Conservation (phyloP, 2,329 filamentous ascomycete species). For the Mollisiaceae sp. region DNA sequence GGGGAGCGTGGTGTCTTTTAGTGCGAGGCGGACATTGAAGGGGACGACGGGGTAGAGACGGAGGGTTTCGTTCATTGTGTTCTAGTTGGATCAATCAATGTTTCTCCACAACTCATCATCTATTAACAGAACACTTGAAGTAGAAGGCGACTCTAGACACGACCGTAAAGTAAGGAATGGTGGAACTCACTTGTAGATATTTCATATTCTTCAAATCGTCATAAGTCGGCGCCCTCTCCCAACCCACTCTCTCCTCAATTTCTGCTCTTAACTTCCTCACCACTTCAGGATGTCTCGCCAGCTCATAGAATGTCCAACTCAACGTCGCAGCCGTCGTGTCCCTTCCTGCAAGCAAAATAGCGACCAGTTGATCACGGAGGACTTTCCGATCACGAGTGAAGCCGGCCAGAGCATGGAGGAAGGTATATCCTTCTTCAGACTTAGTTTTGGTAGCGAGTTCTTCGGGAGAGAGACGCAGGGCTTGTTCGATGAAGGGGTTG, state of each 20-base stretch:
- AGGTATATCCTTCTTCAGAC: constrained; percentile 76
- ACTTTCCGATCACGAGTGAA: constrained; percentile 76
- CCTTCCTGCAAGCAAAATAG: constrained; percentile 80
- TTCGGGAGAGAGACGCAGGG: constrained; percentile 69
- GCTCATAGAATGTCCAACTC: constrained; percentile 82
- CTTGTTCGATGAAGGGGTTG: constrained; percentile 75
- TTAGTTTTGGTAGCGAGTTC: constrained; percentile 78
- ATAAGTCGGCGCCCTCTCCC: constrained; percentile 69
- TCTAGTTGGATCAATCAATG: constrained; percentile 45
- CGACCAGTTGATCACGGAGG: constrained; percentile 83
- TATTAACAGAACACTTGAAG: too few relatives aligned
- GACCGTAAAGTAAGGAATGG: background rate
- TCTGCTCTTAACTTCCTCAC: constrained; percentile 74
- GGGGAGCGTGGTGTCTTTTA: constrained; percentile 77
- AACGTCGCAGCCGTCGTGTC: constrained; percentile 87
- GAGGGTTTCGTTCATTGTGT: constrained; percentile 77
- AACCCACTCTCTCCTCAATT: constrained; percentile 71
- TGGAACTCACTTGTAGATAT: constrained; percentile 60
- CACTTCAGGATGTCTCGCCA: constrained; percentile 71
- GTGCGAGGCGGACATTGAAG: constrained; percentile 76
- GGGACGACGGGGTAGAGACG: constrained; percentile 80
- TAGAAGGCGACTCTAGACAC: too few relatives aligned
- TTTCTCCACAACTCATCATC: too few relatives aligned
- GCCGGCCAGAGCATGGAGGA: constrained; percentile 81
- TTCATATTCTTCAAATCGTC: constrained; percentile 86